Evolutionary conservation across 2,329 filamentous ascomycete genomes (phyloP), one percentile per base, ranked within the genome.

Genomic region (Alternaria sp.): DNA sequence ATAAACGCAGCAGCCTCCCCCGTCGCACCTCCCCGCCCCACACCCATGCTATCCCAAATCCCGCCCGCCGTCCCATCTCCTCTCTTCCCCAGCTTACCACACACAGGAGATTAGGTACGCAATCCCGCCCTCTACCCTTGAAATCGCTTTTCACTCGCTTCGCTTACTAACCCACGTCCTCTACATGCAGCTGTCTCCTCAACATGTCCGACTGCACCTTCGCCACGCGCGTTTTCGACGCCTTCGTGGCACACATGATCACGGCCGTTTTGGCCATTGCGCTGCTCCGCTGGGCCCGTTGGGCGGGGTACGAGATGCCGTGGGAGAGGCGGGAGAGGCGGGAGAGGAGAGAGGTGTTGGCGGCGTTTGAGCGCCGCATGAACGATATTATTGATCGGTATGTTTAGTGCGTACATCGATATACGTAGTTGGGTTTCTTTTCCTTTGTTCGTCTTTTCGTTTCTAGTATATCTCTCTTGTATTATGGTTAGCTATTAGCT

Each of bases 401-500:
- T 37, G 33, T 37, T 37, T 37, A 37, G 33, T 37, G 7, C 4
- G 33, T 0, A 5, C 5, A 37, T 37, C 1, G 33, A n/a, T n/a
- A 9, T 37, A 37, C 1, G 33, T 37, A 37, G 33, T n/a, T 37
- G 14, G 1, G 6, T 37, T 37, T 37, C 6, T 14, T 33, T 33
- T 21, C 49, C 10, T 33, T 37, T 23, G 20, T 33, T 37, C 2
- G 14, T 53, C 30, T n/a, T 41, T 37, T 2, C 9, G 3, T 45
- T 18, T 45, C 5, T 2, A 21, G 0, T 0, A 21, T 21, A 0
- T 1, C 3, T 20, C 21, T 21, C 10, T 7, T 20, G 2, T 21
- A 7, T 20, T n/a, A 44, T 44, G 18, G 2, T 20, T 44, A 20
- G 3, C 33, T n/a, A n/a, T 9, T 3, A 37, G 7, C 33, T 15